Conservation (phyloP, 2,329 filamentous ascomycete genomes). For the Xylaria sp. region DNA sequence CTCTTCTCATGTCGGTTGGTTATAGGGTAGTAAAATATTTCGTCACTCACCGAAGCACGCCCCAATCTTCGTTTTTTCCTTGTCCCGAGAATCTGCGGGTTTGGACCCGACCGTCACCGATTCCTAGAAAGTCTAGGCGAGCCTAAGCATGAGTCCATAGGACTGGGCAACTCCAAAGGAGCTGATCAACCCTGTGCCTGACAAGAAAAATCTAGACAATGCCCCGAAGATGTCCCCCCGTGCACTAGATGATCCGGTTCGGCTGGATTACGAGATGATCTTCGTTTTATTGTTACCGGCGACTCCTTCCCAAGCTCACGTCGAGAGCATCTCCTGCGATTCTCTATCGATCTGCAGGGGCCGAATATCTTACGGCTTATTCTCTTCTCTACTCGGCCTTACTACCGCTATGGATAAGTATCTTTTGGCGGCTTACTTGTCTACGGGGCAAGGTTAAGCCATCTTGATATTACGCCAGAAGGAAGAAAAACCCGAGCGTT, state of each 20-base stretch:
- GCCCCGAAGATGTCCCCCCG: neutral
- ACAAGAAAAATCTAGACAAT: neutral
- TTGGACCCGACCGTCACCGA: neutral
- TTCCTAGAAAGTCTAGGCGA: constrained; percentile 5
- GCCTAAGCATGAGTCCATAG: neutral
- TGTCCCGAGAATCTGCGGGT: neutral
- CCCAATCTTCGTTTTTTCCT: neutral
- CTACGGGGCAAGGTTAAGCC: constrained; percentile 8
- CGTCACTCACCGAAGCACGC: constrained; percentile 4
- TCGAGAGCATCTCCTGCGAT: neutral
- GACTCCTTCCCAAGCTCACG: neutral
- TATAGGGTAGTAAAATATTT: constrained; percentile 5
- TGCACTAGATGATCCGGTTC: neutral
- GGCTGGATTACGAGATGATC: constrained; percentile 7
- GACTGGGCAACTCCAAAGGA: neutral
- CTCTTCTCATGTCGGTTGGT: neutral
- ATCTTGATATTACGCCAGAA: constrained; percentile 13
- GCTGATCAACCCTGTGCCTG: neutral
- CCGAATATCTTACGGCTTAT: constrained; percentile 4
- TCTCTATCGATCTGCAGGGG: constrained; percentile 17
- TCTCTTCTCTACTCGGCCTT: neutral
- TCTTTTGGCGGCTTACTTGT: constrained; percentile 3
- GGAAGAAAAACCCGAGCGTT: constrained; percentile 12
- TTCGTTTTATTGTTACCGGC: neutral
- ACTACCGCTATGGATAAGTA: neutral